phyloP scores from a whole-genome alignment of 2,329 filamentous ascomycete species.

The Trichoderma simmonsii region DNA sequence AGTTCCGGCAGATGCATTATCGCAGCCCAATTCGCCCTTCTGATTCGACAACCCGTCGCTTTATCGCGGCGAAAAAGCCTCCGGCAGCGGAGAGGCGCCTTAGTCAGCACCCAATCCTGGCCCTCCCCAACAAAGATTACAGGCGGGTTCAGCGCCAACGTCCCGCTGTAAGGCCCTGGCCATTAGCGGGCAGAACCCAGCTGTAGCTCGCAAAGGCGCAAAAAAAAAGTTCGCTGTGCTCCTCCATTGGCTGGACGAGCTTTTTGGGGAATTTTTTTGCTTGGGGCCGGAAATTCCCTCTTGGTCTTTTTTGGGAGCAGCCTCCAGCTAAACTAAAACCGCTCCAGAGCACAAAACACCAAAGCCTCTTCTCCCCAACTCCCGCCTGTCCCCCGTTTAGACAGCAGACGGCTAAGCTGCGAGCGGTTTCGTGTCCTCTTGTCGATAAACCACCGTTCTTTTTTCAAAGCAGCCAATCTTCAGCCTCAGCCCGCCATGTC shows the following conservation, averaged over 20 bases:
- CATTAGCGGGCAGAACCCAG: conserved; percentile 7
- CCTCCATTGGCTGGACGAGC: conserved; percentile 1
- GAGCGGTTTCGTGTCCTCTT: conserved; percentile 19
- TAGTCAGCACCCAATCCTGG: conserved; percentile 13
- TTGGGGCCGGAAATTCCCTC: conserved; percentile 21
- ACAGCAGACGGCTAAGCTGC: conserved; percentile 21
- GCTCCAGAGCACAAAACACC: not conserved
- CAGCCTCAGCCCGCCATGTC: conserved; percentile 38
- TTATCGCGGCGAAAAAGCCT: not conserved
- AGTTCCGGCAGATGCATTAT: not conserved
- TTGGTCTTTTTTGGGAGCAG: conserved; percentile 8
- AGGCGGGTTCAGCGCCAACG: not conserved
- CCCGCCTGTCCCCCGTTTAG: conserved; percentile 1
- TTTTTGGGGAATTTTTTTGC: not conserved
- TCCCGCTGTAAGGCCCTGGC: conserved; percentile 17
- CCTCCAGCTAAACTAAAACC: conserved; percentile 9
- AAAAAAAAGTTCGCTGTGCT: not conserved
- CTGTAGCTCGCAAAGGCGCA: conserved; percentile 18
- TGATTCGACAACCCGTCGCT: not conserved
- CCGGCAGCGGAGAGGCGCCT: conserved; percentile 3
- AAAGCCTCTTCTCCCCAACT: not conserved
- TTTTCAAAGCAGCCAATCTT: not conserved
- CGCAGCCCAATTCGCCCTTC: not conserved
- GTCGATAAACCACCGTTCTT: conserved; percentile 3
- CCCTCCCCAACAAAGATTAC: conserved; percentile 20